A percentile compares a stretch with the other conserved stretches of the same genome.
These are phyloP conservation scores for Fusarium humuli DNA, from an alignment of 2,329 filamentous ascomycete genomes.

Conservation along the genomic window DNA sequence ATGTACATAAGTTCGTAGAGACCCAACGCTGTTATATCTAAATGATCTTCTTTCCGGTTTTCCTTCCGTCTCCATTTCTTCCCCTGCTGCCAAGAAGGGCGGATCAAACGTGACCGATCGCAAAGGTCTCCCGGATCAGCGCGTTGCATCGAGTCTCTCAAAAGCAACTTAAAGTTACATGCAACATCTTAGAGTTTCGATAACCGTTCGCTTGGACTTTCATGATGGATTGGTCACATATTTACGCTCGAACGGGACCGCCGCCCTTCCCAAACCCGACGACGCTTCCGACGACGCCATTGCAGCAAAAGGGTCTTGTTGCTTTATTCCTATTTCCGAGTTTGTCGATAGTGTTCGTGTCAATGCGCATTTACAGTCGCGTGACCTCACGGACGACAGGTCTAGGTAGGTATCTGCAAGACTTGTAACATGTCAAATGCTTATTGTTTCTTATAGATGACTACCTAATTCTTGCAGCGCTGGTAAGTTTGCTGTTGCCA, in stretches of 20 bases:
- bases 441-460: slow-evolving; percentile 18
- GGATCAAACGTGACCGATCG: slow-evolving; percentile 13
- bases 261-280: slow-evolving; percentile 43
- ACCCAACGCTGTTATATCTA: background rate
- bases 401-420: slow-evolving; percentile 15
- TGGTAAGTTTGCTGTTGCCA: background rate
- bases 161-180: background rate
- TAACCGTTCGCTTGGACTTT: background rate
- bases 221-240: slow-evolving; percentile 13
- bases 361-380: slow-evolving; percentile 46
- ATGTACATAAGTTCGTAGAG: slow-evolving; percentile 22
- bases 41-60: background rate
- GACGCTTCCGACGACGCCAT: slow-evolving; percentile 50
- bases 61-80: background rate
- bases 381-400: slow-evolving; percentile 46
- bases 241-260: slow-evolving; percentile 29
- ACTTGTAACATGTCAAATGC: background rate
- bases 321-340: slow-evolving; percentile 51
- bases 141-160: slow-evolving; percentile 7
- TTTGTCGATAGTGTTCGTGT: slow-evolving; percentile 45
- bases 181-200: background rate
- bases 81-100: slow-evolving; percentile 9
- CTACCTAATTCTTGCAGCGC: slow-evolving; percentile 25
- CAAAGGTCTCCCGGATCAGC: slow-evolving; percentile 16
- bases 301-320: slow-evolving; percentile 48